Conservation (phyloP, 106 monocot species). For the Dendrobium catenatum region DNA sequence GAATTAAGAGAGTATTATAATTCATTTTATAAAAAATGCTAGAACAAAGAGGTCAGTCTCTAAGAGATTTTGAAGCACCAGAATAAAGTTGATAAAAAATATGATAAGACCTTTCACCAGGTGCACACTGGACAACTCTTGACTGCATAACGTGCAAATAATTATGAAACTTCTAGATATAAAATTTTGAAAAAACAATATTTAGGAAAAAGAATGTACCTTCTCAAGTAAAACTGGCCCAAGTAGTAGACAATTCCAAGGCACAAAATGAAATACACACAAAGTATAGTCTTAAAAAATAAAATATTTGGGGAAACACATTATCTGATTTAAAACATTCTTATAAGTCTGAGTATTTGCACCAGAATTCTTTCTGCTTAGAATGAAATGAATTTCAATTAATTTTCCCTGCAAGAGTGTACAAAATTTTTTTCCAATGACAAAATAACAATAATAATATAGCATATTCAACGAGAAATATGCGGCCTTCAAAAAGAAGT, state of each 20-base stretch:
- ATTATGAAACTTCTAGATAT: background rate
- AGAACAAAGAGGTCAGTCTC: constrained; percentile 32
- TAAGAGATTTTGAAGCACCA: constrained; percentile 75
- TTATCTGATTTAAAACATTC: constrained; percentile 2
- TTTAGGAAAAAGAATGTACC: constrained; percentile 36
- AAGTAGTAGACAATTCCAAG: background rate
- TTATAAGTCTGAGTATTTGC: constrained; percentile 95
- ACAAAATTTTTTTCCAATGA: background rate
- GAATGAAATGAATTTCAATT: constrained; percentile 92
- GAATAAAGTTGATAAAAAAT: constrained; percentile 96
- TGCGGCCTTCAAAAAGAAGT: background rate
- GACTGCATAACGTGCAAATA: constrained; percentile 51
- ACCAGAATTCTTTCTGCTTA: constrained; percentile 84
- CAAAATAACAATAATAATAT: constrained; percentile 2
- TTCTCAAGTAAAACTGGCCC: constrained; percentile 88
- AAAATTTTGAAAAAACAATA: constrained; percentile 3
- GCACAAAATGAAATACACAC: constrained; percentile 12
- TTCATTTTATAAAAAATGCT: background rate
- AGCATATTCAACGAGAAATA: constrained; percentile 2
- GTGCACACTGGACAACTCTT: constrained; percentile 92
- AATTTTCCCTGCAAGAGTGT: constrained; percentile 74
- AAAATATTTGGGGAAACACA: background rate
- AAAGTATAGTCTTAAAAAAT: constrained; percentile 6
- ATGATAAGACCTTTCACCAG: too few species aligned
- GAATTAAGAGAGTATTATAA: background rate